Base-by-base conservation (phyloP, 345 rosid genomes). In the Erucastrum elatum region DNA sequence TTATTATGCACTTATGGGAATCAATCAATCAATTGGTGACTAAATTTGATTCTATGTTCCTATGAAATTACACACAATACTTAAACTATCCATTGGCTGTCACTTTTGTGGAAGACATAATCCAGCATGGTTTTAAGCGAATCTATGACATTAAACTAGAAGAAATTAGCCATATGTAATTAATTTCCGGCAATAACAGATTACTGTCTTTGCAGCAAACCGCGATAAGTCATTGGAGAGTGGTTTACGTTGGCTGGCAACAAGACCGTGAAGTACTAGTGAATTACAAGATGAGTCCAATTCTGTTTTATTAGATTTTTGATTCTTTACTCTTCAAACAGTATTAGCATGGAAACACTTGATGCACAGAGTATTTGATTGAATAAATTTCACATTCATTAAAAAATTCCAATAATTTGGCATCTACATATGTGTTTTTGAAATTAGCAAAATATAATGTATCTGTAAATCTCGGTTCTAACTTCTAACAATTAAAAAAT, bases 1-100 rank as follows among this genome's bases (percentile, higher is more conserved):
- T 67, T 66, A 8, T 65, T 25, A 53, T 16, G 17, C 73, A 78
- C 68, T 72, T 31, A 73, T n/a, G 15, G 26, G 64, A 74, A 68
- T 51, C 78, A 73, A 67, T 73, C 73, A 72, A 65, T 56, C 66
- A 55, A 78, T 59, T 72, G 74, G 69, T 72, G 74, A 60, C 82
- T 79, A 79, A 79, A 78, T 79, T 60, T 79, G 77, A 79, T 72
- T 72, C 46, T 73, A 73, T 73, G 82, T 67, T 73, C 78, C 82
- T 73, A 79, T 78, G 77, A 46, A 73, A 35, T 71, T 71, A 33
- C 74, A 66, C 31, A 79, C 16, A 61, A 33, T 59, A 58, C 49
- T 63, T 59, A 60, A 79, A 67, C 34, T 60, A 79, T 61, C 8
- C 64, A 61, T 60, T 79, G 64, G 58, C 41, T 74, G 78, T 61